Percentiles rank a stretch among this genome's conserved stretches.
Conservation (phyloP, 371 early-diverging fungal genomes). For the Mucor irregularis region DNA sequence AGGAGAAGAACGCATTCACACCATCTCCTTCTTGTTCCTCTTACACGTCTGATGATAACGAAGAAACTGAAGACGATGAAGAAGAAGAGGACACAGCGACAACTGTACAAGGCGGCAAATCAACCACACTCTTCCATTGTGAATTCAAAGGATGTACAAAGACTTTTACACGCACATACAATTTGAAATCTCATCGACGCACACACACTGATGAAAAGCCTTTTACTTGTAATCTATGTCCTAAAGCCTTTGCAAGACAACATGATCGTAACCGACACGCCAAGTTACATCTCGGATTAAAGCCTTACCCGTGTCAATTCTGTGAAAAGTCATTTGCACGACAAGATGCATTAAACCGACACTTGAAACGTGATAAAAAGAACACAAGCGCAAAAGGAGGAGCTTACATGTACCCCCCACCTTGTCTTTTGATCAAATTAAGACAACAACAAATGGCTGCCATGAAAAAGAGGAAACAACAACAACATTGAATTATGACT, state of each 20-base stretch:
- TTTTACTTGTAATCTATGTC: slow-evolving; percentile 63
- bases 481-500: background rate
- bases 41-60: background rate
- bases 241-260: slow-evolving; percentile 63
- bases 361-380: slow-evolving; percentile 43
- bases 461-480: slow-evolving; percentile 8
- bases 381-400: background rate
- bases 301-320: slow-evolving; percentile 57
- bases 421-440: slow-evolving; percentile 14
- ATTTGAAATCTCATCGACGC: slow-evolving; percentile 79
- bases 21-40: slow-evolving; percentile 1
- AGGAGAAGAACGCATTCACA: too few species aligned
- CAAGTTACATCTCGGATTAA: slow-evolving; percentile 64
- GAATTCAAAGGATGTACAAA: slow-evolving; percentile 63
- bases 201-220: slow-evolving; percentile 76
- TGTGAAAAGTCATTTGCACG: slow-evolving; percentile 77
- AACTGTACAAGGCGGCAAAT: background rate
- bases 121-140: slow-evolving; percentile 11
- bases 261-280: slow-evolving; percentile 83
- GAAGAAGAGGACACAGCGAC: background rate
- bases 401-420: background rate
- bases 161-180: slow-evolving; percentile 78
- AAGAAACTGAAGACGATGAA: background rate
- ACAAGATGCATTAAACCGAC: slow-evolving; percentile 69
- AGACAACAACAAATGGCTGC: slow-evolving; percentile 4